Conservation (phyloP, 1,284 basidiomycete species). For the Trichosporon sp. region DNA sequence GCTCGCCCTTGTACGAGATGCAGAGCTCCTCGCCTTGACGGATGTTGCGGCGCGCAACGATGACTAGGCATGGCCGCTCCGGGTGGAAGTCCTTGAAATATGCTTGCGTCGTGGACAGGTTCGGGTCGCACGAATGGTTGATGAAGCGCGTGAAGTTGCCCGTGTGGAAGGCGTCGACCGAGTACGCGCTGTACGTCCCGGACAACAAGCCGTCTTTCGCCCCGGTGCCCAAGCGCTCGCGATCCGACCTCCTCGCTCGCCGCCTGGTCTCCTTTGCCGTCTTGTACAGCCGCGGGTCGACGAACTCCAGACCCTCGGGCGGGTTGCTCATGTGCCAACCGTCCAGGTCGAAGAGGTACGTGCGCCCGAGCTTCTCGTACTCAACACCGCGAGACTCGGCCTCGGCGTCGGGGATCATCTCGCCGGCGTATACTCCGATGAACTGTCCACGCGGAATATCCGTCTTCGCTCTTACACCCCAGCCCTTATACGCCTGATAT, state of each 20-base stretch:
- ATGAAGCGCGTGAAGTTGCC: conserved; percentile 44
- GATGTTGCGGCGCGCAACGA: conserved; percentile 67
- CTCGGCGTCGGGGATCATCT: conserved; percentile 66
- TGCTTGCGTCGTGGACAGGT: conserved; percentile 65
- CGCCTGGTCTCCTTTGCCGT: conserved; percentile 23
- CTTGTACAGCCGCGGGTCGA: conserved; percentile 37
- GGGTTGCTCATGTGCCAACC: conserved; percentile 60
- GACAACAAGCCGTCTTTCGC: not conserved
- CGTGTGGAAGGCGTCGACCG: conserved; percentile 6
- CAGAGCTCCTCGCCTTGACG: conserved; percentile 67
- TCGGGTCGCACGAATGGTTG: conserved; percentile 86
- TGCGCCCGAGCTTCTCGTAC: conserved; percentile 71
- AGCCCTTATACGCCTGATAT: conserved; percentile 59
- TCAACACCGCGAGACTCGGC: conserved; percentile 61
- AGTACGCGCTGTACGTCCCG: not conserved
- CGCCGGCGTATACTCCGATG: conserved; percentile 79
- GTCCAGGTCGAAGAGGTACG: conserved; percentile 80
- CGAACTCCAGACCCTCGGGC: conserved; percentile 33
- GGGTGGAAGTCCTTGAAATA: conserved; percentile 53
- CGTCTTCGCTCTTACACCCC: conserved; percentile 62
- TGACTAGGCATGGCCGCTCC: conserved; percentile 57
- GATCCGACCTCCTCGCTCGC: not conserved
- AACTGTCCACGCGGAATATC: conserved; percentile 67
- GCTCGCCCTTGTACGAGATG: conserved; percentile 69
- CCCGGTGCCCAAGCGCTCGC: conserved; percentile 23